Percentiles rank a stretch among this genome's conserved stretches.
Evolutionary conservation across 805 yeast species (phyloP).

Genomic region (Saturnispora dispora): DNA sequence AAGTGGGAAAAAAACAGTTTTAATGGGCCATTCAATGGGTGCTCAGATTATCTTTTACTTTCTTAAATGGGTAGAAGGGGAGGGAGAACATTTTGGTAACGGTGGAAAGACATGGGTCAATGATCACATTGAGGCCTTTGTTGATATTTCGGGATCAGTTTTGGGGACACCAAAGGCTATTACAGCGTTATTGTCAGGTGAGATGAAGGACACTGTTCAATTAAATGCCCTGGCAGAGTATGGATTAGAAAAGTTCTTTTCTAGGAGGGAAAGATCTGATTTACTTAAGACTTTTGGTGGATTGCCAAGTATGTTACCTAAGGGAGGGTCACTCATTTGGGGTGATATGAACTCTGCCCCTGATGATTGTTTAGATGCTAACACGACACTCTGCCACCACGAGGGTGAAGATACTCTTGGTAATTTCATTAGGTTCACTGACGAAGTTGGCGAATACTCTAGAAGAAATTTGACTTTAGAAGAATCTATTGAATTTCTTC

Average conservation of each 20-base stretch:
- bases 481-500: slow-evolving; percentile 58
- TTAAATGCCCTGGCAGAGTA: slow-evolving; percentile 86
- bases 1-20: slow-evolving; percentile 58
- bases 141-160: slow-evolving; percentile 83
- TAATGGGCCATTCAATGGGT: slow-evolving; percentile 96
- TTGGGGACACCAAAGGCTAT: slow-evolving; percentile 93
- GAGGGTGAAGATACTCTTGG: slow-evolving; percentile 43
- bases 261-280: slow-evolving; percentile 80
- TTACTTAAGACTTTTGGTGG: slow-evolving; percentile 89
- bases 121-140: slow-evolving; percentile 66
- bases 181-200: slow-evolving; percentile 90
- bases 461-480: slow-evolving; percentile 50
- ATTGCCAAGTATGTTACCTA: slow-evolving; percentile 89
- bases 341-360: slow-evolving; percentile 64
- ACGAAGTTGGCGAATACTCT: slow-evolving; percentile 35
- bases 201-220: slow-evolving; percentile 96
- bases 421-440: slow-evolving; percentile 57
- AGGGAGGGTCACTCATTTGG: slow-evolving; percentile 90
- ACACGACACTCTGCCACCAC: slow-evolving; percentile 12
- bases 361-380: slow-evolving; percentile 39
- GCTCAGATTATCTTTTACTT: slow-evolving; percentile 82
- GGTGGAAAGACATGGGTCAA: slow-evolving; percentile 92
- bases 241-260: slow-evolving; percentile 89
- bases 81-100: slow-evolving; percentile 71
- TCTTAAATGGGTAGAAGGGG: slow-evolving; percentile 93